Conservation (phyloP, 495 filamentous ascomycete species). For the Annulohypoxylon stygium region DNA sequence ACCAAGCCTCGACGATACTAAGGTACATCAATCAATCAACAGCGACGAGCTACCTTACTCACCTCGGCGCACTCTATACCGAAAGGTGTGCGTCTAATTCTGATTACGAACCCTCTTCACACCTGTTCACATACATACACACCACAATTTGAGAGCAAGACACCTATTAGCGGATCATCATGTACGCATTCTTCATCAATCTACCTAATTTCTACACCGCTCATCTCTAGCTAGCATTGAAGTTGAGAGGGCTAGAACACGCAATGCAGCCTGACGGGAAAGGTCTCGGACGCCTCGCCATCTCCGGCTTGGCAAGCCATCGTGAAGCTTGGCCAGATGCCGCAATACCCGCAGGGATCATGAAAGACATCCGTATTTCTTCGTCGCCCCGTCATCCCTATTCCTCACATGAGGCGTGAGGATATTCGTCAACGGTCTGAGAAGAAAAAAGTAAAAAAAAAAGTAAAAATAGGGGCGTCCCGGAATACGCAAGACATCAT, state of each 20-base stretch:
- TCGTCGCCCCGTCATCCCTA: slow-evolving; percentile 11
- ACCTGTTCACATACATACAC: neutral
- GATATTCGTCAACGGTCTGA: neutral
- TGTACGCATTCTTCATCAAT: neutral
- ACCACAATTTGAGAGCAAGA: neutral
- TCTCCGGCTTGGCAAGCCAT: slow-evolving; percentile 35
- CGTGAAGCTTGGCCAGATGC: slow-evolving; percentile 27
- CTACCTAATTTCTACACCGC: neutral
- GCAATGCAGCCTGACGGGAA: slow-evolving; percentile 14
- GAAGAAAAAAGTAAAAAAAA: slow-evolving; percentile 4
- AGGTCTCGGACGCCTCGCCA: slow-evolving; percentile 12
- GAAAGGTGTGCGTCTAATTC: neutral
- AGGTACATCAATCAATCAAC: neutral
- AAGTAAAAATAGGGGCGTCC: slow-evolving; percentile 18
- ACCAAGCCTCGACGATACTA: neutral
- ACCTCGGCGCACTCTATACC: neutral
- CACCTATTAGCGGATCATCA: neutral
- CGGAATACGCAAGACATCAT: slow-evolving; percentile 4
- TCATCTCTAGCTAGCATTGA: neutral
- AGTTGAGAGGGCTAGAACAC: slow-evolving; percentile 12
- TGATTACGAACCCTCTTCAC: neutral
- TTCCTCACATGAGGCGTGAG: slow-evolving; percentile 7
- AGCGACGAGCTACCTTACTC: neutral
- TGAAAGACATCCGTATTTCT: slow-evolving; percentile 20
- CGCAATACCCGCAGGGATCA: slow-evolving; percentile 25